Base-by-base conservation (phyloP, 148 eudicot genomes). In the Fagopyrum esculentum region DNA sequence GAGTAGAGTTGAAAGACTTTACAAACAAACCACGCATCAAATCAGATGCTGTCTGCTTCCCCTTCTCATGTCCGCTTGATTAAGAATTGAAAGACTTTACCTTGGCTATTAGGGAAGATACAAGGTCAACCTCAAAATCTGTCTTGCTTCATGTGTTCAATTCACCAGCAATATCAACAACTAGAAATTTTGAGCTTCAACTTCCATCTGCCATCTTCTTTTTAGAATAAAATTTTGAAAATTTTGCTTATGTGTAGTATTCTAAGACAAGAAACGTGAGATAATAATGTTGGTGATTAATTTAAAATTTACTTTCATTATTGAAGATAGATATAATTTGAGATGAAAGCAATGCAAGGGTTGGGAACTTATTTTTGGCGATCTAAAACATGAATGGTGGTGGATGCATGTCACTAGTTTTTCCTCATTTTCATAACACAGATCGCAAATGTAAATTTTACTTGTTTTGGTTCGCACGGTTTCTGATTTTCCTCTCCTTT, bases 101-200 rank as follows among this genome's bases (percentile, higher is more conserved):
- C 87, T 89, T 55, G 16, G 83, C 87, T 3, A 88, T 55, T 73
- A 86, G 80, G 10, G 97, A 82, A 3, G 91, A 83, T 0, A 47
- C 72, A 26, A 89, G 69, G 83, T 89, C 90, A 29, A 72, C 81
- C 64, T 83, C 75, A 49, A 87, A 74, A 6, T 79, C 77, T 11
- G 63, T 87, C 70, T 86, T 60, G 15, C 54, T 71, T 63, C 78
- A 82, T 13, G 86, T 85, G 77, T 85, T 75, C 75, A 87, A 51
- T 78, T 79, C 89, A 6, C 76, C 76, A 19, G 83, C 74, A 6
- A 79, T 80, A 74, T 87, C 93, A 0, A 57, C 88, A 17, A 85
- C 76, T 54, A 92, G 93, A 81, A 86, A 89, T 6, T 61, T 45
- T 72, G 79, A 73, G 8, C 40, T 46, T 51, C 74, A 80, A 69